These are phyloP conservation scores for Acacia confusa DNA, from an alignment of 306 rosid genomes.

Conservation along the genomic window DNA sequence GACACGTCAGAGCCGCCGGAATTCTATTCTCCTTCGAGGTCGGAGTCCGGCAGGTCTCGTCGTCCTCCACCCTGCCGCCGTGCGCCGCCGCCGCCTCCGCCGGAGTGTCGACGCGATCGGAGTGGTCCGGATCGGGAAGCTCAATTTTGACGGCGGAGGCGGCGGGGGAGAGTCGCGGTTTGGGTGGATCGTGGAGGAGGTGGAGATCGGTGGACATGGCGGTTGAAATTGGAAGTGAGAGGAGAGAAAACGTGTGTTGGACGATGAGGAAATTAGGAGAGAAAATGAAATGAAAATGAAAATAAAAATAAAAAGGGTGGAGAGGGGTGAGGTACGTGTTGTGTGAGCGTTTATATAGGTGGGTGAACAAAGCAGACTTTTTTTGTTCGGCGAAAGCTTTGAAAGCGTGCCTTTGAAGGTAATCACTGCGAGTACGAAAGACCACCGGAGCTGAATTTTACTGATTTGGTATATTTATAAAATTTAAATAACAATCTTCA, in stretches of 20 bases:
- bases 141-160: not conserved
- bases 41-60: conserved; percentile 15
- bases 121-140: not conserved
- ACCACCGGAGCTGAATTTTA: not conserved
- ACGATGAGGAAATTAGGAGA: not conserved
- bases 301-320: not conserved
- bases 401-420: conserved; percentile 21
- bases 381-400: not conserved
- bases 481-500: too few species aligned
- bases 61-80: not conserved
- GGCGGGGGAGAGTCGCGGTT: not conserved
- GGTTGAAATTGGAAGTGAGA: not conserved
- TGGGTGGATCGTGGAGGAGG: conserved; percentile 5
- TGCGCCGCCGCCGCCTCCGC: not conserved
- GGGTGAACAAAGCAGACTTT: not conserved
- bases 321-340: not conserved
- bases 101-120: not conserved
- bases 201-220: conserved; percentile 30
- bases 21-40: conserved; percentile 28
- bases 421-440: not conserved
- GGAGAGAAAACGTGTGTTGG: not conserved
- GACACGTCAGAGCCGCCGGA: conserved; percentile 21
- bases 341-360: not conserved
- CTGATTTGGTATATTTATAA: too few species aligned
- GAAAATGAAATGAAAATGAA: not conserved